phyloP scores from a whole-genome alignment of 257 asterid genomes.

The Nicotiana otophora region DNA sequence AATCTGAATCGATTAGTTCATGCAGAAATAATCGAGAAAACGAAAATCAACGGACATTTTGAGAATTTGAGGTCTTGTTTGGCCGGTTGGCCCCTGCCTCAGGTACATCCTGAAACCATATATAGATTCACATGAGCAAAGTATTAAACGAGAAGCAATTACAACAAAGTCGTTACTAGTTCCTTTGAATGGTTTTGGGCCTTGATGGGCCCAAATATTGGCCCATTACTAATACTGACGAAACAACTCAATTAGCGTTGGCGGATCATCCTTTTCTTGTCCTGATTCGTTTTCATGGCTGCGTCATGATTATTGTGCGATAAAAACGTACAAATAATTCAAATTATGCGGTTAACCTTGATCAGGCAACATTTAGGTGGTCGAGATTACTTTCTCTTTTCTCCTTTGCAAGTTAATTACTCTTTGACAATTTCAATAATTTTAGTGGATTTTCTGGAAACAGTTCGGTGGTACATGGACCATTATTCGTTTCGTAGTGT shows the following conservation, averaged over 20 bases:
- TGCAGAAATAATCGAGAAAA: no score
- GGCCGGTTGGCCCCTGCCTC: background rate
- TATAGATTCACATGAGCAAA: slow-evolving; percentile 28
- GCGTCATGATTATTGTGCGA: background rate
- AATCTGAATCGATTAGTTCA: no score
- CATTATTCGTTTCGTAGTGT: background rate
- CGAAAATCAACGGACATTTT: slow-evolving; percentile 10
- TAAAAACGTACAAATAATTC: background rate
- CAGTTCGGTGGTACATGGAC: background rate
- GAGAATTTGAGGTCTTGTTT: background rate
- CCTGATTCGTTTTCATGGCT: background rate
- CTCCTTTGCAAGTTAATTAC: background rate
- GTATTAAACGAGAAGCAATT: background rate
- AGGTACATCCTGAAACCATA: background rate
- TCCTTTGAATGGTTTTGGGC: slow-evolving; percentile 17
- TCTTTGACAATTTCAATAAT: no score
- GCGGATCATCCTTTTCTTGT: background rate
- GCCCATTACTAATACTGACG: slow-evolving; percentile 16
- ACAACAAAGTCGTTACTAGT: slow-evolving; percentile 4
- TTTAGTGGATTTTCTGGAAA: no score
- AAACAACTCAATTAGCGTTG: slow-evolving; percentile 3
- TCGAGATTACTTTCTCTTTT: background rate
- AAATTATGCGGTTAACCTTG: background rate
- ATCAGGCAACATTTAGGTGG: background rate
- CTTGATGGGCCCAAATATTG: slow-evolving; percentile 21